Evolutionary conservation across 768 basidiomycete species (phyloP).

Genomic region (Mycena metata): DNA sequence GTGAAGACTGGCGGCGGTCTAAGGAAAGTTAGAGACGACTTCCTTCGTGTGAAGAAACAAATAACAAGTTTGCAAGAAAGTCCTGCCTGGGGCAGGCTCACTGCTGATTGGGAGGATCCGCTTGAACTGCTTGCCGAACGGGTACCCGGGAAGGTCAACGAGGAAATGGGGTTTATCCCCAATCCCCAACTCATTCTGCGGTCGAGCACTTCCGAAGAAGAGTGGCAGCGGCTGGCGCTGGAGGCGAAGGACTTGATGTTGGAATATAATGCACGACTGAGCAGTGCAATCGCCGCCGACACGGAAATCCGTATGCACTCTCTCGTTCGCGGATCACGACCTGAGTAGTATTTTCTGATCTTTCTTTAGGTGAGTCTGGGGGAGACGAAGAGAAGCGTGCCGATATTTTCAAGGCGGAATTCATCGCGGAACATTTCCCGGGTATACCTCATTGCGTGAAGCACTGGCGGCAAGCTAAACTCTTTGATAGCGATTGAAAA

Average conservation of each 20-base stretch:
- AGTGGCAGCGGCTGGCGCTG: neutral
- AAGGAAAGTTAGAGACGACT: neutral
- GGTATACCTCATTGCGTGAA: constrained; percentile 6
- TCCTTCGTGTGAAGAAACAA: neutral
- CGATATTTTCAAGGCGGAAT: constrained; percentile 15
- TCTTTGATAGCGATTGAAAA: constrained; percentile 4
- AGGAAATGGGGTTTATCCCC: neutral
- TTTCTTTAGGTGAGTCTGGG: neutral
- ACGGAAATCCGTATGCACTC: constrained; percentile 24
- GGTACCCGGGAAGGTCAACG: neutral
- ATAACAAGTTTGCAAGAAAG: neutral
- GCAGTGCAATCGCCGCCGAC: constrained; percentile 30
- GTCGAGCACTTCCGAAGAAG: neutral
- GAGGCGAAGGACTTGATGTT: constrained; percentile 16
- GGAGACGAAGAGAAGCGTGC: constrained; percentile 26
- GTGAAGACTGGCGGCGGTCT: constrained; percentile 26
- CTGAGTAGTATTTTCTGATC: too few relatives aligned
- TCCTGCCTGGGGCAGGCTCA: neutral
- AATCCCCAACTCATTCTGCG: constrained; percentile 23
- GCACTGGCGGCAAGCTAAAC: neutral
- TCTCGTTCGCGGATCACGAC: too few relatives aligned
- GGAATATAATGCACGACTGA: constrained; percentile 10
- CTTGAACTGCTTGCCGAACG: neutral
- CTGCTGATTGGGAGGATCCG: constrained; percentile 19
- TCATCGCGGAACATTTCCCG: constrained; percentile 30